Conservation (phyloP, 2,329 filamentous ascomycete genomes). For the Helotiales sp. region DNA sequence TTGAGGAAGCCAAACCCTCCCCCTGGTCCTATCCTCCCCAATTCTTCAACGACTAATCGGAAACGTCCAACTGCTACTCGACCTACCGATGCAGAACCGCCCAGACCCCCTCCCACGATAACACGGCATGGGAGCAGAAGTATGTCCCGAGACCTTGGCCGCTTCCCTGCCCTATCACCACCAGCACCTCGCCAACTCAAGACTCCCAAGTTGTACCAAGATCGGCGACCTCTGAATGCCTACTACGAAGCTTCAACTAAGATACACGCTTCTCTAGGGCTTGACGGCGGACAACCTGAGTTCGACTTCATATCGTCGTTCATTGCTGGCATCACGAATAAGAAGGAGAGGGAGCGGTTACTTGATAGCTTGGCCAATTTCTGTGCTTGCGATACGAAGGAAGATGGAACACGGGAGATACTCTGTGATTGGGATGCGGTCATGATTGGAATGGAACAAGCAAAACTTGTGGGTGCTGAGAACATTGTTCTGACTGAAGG, state of each 20-base stretch:
- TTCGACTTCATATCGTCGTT: slow-evolving; percentile 31
- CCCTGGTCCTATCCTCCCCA: not conserved
- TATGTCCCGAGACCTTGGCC: not conserved
- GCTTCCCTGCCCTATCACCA: not conserved
- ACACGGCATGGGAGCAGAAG: slow-evolving; percentile 1
- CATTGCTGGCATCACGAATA: slow-evolving; percentile 28
- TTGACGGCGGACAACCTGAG: slow-evolving; percentile 18
- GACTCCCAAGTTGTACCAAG: slow-evolving; percentile 13
- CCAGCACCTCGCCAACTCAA: not conserved
- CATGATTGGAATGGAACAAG: slow-evolving; percentile 22
- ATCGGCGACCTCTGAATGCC: slow-evolving; percentile 10
- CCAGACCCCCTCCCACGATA: not conserved
- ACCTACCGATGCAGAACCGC: not conserved
- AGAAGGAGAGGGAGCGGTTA: slow-evolving; percentile 23
- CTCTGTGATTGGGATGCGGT: slow-evolving; percentile 35
- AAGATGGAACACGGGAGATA: slow-evolving; percentile 28
- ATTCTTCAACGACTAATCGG: not conserved
- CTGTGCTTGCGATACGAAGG: slow-evolving; percentile 21
- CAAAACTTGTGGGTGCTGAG: slow-evolving; percentile 14
- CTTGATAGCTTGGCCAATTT: slow-evolving; percentile 24
- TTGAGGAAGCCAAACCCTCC: not conserved
- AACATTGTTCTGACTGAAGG: not conserved
- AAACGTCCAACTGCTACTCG: slow-evolving; percentile 8
- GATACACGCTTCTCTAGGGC: not conserved
- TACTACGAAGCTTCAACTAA: slow-evolving; percentile 14